phyloP scores from a whole-genome alignment of 1,284 basidiomycete genomes.

The Amylostereum chailletii region DNA sequence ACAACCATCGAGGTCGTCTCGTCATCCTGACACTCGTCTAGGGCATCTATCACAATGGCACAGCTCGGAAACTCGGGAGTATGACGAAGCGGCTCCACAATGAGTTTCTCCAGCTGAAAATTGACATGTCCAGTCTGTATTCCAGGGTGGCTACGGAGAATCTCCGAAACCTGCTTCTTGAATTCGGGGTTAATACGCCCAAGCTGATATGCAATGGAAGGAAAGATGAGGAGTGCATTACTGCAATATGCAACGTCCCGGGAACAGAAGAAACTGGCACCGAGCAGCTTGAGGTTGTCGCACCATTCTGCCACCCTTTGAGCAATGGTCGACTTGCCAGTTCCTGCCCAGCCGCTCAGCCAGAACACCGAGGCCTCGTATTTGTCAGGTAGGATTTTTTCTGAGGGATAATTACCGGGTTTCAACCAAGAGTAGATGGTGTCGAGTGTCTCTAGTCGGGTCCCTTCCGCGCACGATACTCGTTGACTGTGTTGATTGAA shows the following conservation, averaged over 20 bases:
- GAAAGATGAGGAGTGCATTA: slow-evolving; percentile 14
- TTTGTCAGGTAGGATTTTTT: not conserved
- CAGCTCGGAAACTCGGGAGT: slow-evolving; percentile 6
- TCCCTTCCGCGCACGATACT: not conserved
- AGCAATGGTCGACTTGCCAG: slow-evolving; percentile 14
- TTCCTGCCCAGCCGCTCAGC: slow-evolving; percentile 11
- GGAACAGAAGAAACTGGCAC: slow-evolving; percentile 25
- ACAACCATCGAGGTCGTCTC: slow-evolving; percentile 13
- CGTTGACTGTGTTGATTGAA: not conserved
- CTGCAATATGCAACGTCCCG: slow-evolving; percentile 14
- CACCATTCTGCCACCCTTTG: slow-evolving; percentile 8
- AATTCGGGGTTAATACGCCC: slow-evolving; percentile 10
- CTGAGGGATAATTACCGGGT: not conserved
- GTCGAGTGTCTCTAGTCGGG: not conserved
- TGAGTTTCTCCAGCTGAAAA: slow-evolving; percentile 15
- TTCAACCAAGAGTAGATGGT: not conserved
- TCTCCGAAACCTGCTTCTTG: slow-evolving; percentile 4
- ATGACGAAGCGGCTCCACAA: slow-evolving; percentile 13
- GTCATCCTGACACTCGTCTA: slow-evolving; percentile 20
- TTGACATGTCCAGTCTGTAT: slow-evolving; percentile 3
- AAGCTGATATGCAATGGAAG: slow-evolving; percentile 19
- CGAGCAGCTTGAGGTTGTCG: slow-evolving; percentile 10
- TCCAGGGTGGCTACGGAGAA: slow-evolving; percentile 10
- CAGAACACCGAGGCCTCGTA: slow-evolving; percentile 6
- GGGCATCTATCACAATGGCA: slow-evolving; percentile 18